Evolutionary conservation across 169 alveolate species (phyloP).

Genomic region (Plasmodium chabaudi): DNA sequence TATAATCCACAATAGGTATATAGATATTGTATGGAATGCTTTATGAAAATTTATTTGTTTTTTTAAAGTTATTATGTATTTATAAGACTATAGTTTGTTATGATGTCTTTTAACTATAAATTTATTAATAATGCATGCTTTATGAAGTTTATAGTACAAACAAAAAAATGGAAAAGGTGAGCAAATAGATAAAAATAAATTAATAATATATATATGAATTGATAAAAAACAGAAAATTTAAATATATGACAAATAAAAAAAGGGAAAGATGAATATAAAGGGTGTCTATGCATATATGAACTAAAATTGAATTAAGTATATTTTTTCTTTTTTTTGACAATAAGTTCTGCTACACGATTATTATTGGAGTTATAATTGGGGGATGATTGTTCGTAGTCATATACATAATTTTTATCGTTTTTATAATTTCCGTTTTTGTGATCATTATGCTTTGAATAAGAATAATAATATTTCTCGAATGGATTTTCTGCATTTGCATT

Average conservation of each 20-base stretch:
- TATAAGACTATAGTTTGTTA: too few relatives aligned
- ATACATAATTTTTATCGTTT: slow-evolving; percentile 55
- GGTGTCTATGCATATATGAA: background rate
- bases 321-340: slow-evolving; percentile 25
- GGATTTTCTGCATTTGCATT: slow-evolving; percentile 1
- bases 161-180: too few relatives aligned
- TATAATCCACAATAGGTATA: too few relatives aligned
- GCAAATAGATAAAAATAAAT: too few relatives aligned
- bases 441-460: slow-evolving; percentile 51
- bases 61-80: too few relatives aligned
- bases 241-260: background rate
- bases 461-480: slow-evolving; percentile 58
- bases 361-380: background rate
- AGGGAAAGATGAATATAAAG: background rate
- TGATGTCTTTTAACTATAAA: too few relatives aligned
- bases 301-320: slow-evolving; percentile 17
- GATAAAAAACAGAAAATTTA: background rate
- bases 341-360: slow-evolving; percentile 42
- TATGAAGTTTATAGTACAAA: too few relatives aligned
- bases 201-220: background rate
- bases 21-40: too few relatives aligned
- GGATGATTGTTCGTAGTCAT: slow-evolving; percentile 20
- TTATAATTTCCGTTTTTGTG: slow-evolving; percentile 4
- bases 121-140: too few relatives aligned
- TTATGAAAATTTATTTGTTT: too few relatives aligned